Base-by-base conservation (phyloP, 192 early-diverging fungal species). In the Mortierella claussenii region DNA sequence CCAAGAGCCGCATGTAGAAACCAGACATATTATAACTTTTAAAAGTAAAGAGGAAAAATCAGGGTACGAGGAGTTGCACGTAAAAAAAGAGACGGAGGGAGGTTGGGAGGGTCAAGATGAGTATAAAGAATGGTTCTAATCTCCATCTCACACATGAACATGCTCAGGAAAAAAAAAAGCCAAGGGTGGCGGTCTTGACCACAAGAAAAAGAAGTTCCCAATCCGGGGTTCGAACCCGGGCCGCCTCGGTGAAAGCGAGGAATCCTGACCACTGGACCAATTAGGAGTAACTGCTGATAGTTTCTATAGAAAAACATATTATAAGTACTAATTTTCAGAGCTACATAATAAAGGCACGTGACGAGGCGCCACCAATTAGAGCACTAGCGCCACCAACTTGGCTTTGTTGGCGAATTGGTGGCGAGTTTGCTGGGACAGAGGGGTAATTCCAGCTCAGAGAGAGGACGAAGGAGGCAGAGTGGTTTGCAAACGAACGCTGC, bases 141-240 rank as follows among this genome's bases (percentile, higher is more conserved):
- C 37, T 7, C 8, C 37, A 40, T 40, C 37, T 40, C 37, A 10
- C 7, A 40, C 7, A 40, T 10, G 37, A 40, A 40, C 7, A 40
- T 13, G 13, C 37, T 40, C 37, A 13, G 13, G 7, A 40, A 23
- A 27, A 55, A 55, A 33, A 33, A 17, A 31, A 45, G 17, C 12
- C 40, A 46, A 60, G 34, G 31, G 44, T 33, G 23, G 40, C 43
- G 44, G 36, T 34, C 17, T 40, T 24, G 20, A 48, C 46, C 8
- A 6, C n/a, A 34, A n/a, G 55, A 69, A 81, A 81, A 75, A 69
- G 78, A 56, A 54, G 56, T 85, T 91, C 90, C 90, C 79, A 78
- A 85, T 85, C 90, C 82, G 91, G 91, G 91, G 89, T 89, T 92
- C 85, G 91, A 91, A 92, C 91, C 91, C 91, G 83, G 91, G 87